phyloP scores from a whole-genome alignment of 768 basidiomycete species.

The Clavulina sp. region DNA sequence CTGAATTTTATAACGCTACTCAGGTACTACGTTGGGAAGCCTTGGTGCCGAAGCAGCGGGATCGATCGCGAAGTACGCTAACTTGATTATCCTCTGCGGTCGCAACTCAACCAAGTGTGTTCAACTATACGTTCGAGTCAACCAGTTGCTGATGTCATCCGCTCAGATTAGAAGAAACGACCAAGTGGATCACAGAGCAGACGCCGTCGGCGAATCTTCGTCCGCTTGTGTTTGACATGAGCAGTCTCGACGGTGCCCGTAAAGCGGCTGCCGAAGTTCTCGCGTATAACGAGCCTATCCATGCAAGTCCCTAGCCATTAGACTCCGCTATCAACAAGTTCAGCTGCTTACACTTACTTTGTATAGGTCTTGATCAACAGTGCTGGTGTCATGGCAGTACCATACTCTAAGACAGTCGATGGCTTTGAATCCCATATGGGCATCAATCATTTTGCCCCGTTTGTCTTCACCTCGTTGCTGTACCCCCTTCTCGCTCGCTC shows the following conservation, averaged over 20 bases:
- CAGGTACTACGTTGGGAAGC: background rate
- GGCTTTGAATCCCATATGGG: slow-evolving; percentile 10
- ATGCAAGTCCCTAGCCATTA: slow-evolving; percentile 1
- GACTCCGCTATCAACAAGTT: background rate
- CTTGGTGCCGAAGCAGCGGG: background rate
- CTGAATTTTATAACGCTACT: too few relatives aligned
- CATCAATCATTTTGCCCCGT: slow-evolving; percentile 9
- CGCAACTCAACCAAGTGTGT: background rate
- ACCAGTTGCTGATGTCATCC: background rate
- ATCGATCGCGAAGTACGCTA: background rate
- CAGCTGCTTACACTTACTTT: background rate
- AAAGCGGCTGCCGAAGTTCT: slow-evolving; percentile 8
- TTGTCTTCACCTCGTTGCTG: slow-evolving; percentile 10
- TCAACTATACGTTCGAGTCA: background rate
- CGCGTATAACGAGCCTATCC: slow-evolving; percentile 6
- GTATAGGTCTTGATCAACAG: slow-evolving; percentile 9
- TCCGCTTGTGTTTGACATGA: slow-evolving; percentile 8
- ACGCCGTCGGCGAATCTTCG: slow-evolving; percentile 5
- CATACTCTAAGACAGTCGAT: background rate
- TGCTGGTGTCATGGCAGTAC: background rate
- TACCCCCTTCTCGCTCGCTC: background rate
- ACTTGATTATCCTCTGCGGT: background rate
- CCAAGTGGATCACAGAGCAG: slow-evolving; percentile 4
- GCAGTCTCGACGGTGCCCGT: slow-evolving; percentile 1
- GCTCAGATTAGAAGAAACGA: slow-evolving; percentile 4